Evolutionary conservation across 164 flowering plant species (phyloP), one percentile per base, ranked within the genome.

Genomic region (Nymphaea thermarum): DNA sequence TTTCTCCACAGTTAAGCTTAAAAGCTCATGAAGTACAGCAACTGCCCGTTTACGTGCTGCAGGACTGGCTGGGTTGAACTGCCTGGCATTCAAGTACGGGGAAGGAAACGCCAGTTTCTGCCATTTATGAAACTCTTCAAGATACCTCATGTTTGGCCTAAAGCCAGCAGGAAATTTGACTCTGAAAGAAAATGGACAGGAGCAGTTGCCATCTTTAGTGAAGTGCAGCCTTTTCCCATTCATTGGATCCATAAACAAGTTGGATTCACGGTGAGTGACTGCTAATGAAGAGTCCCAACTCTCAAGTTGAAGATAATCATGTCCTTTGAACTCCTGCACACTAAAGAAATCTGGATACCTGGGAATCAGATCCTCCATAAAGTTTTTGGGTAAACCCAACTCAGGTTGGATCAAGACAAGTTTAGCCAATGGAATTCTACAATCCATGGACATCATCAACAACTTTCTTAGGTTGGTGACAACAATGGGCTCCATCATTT

Each of bases 41-140:
- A 91, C 94, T 7, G 82, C 85, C 25, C 98, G 73, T 67, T 94
- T 94, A 42, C 93, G 81, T 66, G 96, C 85, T 71, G 84, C 84
- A 17, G 91, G 96, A 65, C 87, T 86, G 2, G 79, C 77, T 42
- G 67, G 70, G 4, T 91, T 96, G 66, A 91, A 82, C 71, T 82
- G 87, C 80, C 92, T 84, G 0, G 92, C 91, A 68, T 86, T 94
- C 75, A 94, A 78, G 83, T 94, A 94, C 6, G 99, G 99, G 60
- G 99, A 94, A 66, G 96, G 98, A 67, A 91, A 94, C 12, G 89
- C 84, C 89, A 90, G 43, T 72, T 78, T 91, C 81, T 94, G 99
- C 98, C 99, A 94, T 74, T 75, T 88, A 64, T 78, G 79, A n/a
- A 88, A 77, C 71, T 86, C 86, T 79, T 85, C 84, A 10, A 91